Percentiles rank a stretch among this genome's conserved stretches.
phyloP scores from a whole-genome alignment of 495 filamentous ascomycete species.

The Neurospora africana region DNA sequence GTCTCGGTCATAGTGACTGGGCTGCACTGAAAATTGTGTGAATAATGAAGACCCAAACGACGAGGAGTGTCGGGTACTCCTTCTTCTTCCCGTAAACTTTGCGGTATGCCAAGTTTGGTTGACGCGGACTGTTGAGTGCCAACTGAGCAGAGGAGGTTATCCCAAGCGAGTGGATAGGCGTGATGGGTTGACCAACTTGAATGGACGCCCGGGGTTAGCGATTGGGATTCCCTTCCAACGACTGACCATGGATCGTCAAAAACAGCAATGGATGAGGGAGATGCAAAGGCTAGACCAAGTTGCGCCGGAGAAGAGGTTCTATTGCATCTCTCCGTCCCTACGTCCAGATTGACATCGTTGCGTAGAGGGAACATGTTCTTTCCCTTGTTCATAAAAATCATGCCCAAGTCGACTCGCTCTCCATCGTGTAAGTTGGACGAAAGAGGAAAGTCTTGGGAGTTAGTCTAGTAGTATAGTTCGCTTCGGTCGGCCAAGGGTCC shows the following conservation, averaged over 20 bases:
- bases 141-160: neutral
- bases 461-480: neutral
- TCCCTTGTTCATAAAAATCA: neutral
- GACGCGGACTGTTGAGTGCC: neutral
- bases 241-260: neutral
- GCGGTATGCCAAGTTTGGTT: neutral
- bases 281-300: neutral
- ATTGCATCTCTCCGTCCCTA: neutral
- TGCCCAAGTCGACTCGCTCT: neutral
- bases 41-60: neutral
- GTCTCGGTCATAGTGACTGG: conserved; percentile 13
- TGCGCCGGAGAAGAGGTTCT: neutral
- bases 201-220: too few species aligned
- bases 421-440: neutral
- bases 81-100: neutral
- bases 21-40: neutral
- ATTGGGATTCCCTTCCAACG: too few species aligned
- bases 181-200: too few species aligned
- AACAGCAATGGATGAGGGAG: neutral
- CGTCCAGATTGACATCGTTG: neutral
- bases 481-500: neutral
- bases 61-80: neutral
- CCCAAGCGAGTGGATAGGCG: neutral
- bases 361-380: neutral
- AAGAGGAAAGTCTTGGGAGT: neutral